Base-by-base conservation (phyloP, 1,284 basidiomycete genomes). In the Sporisorium reilianum region DNA sequence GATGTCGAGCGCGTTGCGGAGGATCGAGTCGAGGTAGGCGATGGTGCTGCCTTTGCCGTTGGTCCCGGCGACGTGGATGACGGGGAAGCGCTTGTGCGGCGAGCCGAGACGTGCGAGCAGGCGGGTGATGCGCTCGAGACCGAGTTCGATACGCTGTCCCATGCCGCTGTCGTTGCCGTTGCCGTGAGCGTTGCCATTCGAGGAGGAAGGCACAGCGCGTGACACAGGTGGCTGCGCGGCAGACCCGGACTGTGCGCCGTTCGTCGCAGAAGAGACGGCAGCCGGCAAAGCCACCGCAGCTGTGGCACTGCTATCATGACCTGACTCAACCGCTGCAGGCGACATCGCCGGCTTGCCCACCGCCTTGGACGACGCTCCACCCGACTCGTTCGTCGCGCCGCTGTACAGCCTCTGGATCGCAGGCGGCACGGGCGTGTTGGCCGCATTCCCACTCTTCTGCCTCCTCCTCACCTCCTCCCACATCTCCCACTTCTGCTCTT, bases 1-100 rank as follows among this genome's bases (percentile, higher is more conserved):
- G 53, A 92, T 78, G 0, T 87, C 87, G 40, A 80, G 65, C 1
- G 75, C 72, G 41, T 75, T 64, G 0, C 90, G 88, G 16, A 98
- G 86, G 71, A 94, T 91, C 20, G 92, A 92, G 5, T 93, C 90
- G 14, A 97, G 86, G 55, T 95, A 87, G 2, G 92, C 91, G 9
- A 93, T 91, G 11, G 95, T 93, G 65, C 92, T 95, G 28, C 97
- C 97, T 85, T 99, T 99, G 30, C 96, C 96, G 85, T 99, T 99
- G 0, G 97, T 99, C 0, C 97, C 96, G 5, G 94, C 91, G 55
- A 99, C 89, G 82, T 99, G 97, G 40, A 95, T 88, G 1, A 95
- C 93, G 0, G 95, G 95, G 2, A 93, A 89, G 0, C 87, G 89
- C 79, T 92, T 90, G 0, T 88, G 86, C 0, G 90, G 90, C 5